Percentiles rank a stretch among this genome's conserved stretches.
These are phyloP conservation scores for Thraustochytrium sp. DNA, from an alignment of 352 stramenopile species.

Conservation along the genomic window DNA sequence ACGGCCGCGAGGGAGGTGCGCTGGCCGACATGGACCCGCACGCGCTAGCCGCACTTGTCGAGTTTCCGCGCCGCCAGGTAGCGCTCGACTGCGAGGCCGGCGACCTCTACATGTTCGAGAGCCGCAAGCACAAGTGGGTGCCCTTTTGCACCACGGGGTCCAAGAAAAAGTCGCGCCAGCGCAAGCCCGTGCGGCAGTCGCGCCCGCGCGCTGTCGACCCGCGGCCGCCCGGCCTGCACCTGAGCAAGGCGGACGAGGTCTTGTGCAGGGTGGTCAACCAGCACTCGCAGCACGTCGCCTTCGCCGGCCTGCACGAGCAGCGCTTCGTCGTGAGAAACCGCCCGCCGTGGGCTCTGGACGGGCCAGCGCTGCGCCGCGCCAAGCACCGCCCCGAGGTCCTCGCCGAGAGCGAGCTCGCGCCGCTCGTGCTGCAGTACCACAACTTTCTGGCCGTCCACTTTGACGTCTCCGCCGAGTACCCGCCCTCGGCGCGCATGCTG, in stretches of 20 bases:
- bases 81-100: slow-evolving; percentile 5
- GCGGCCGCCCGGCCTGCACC: neutral
- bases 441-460: slow-evolving; percentile 27
- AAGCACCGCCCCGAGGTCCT: neutral
- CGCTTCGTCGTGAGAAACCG: slow-evolving; percentile 8
- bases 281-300: neutral
- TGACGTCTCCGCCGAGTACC: slow-evolving; percentile 13
- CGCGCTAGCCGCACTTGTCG: neutral
- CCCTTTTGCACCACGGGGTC: slow-evolving; percentile 2
- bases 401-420: neutral
- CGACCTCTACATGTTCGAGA: slow-evolving; percentile 25
- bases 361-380: neutral
- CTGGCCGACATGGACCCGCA: neutral
- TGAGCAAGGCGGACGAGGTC: slow-evolving; percentile 19
- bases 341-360: neutral
- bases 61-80: neutral
- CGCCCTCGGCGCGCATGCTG: neutral
- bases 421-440: slow-evolving; percentile 13
- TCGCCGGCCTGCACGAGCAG: neutral
- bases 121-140: neutral
- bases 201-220: neutral
- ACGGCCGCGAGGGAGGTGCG: neutral
- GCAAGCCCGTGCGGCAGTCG: neutral
- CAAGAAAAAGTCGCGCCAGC: neutral
- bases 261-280: neutral